phyloP scores from a whole-genome alignment of 2,329 filamentous ascomycete species.

The Lizonia empirigonia region DNA sequence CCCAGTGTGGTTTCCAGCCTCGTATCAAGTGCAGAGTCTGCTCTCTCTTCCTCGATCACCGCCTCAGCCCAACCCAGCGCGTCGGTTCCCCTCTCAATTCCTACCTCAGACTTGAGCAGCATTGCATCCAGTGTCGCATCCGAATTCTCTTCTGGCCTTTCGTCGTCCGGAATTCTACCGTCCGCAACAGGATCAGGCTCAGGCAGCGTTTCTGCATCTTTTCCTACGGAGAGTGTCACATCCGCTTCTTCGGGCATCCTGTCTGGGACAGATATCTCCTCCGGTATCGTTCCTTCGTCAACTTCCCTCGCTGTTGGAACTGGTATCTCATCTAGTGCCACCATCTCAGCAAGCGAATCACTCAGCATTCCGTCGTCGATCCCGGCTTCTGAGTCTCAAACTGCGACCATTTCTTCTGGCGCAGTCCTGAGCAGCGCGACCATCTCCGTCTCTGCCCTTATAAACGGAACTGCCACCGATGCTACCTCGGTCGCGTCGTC shows the following conservation, averaged over 20 bases:
- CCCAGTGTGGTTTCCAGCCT: conserved; percentile 27
- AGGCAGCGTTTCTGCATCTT: conserved; percentile 2
- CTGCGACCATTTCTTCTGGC: conserved; percentile 15
- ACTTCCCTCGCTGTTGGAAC: conserved; percentile 6
- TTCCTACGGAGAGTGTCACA: conserved; percentile 10
- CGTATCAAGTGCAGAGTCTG: conserved; percentile 22
- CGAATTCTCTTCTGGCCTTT: conserved; percentile 12
- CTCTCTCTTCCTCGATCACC: conserved; percentile 5
- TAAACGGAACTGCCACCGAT: background rate
- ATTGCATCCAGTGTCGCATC: conserved; percentile 22
- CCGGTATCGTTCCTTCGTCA: conserved; percentile 8
- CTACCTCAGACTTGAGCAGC: conserved; percentile 18
- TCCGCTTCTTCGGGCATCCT: conserved; percentile 15
- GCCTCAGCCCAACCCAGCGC: conserved; percentile 20
- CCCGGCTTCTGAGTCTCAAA: conserved; percentile 25
- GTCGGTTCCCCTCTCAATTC: conserved; percentile 21
- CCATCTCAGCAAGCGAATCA: conserved; percentile 12
- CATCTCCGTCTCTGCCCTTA: background rate
- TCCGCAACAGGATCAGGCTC: conserved; percentile 15
- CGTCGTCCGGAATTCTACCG: conserved; percentile 15
- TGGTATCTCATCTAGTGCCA: conserved; percentile 9
- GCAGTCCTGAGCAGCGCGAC: conserved; percentile 4
- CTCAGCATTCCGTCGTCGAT: conserved; percentile 28
- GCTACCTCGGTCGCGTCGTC: background rate
- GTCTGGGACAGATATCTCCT: conserved; percentile 16